These are phyloP conservation scores for Avena sativa DNA, from an alignment of 176 grass and related monocot species.

Conservation along the genomic window DNA sequence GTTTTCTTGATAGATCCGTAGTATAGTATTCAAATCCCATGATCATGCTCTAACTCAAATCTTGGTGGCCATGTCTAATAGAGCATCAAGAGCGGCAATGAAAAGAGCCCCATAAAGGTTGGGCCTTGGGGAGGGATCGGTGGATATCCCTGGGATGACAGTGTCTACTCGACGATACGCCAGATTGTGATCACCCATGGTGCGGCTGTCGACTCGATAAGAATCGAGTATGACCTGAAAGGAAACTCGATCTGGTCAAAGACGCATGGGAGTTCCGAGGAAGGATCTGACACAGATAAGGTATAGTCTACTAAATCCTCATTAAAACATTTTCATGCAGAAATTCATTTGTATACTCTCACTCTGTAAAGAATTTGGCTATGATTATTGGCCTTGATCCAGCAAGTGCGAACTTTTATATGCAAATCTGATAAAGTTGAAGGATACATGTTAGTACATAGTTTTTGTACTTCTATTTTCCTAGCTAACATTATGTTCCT, in stretches of 20 bases:
- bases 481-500: background rate
- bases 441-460: background rate
- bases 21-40: background rate
- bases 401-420: background rate
- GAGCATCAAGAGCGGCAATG: constrained; percentile 52
- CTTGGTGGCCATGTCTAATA: constrained; percentile 5
- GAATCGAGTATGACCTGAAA: constrained; percentile 61
- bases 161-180: constrained; percentile 59
- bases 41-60: constrained; percentile 21
- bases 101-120: constrained; percentile 65
- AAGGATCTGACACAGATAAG: constrained; percentile 54
- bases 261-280: constrained; percentile 50
- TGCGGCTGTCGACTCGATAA: constrained; percentile 66
- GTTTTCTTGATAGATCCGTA: background rate
- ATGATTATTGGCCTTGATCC: background rate
- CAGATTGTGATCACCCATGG: constrained; percentile 73
- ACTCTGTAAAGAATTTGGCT: background rate
- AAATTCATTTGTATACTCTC: background rate
- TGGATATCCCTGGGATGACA: constrained; percentile 75
- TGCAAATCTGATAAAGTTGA: background rate
- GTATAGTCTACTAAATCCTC: constrained; percentile 45
- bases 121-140: constrained; percentile 82
- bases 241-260: constrained; percentile 54
- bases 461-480: background rate
- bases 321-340: background rate